phyloP scores from a whole-genome alignment of 345 rosid species.

The Salix udensis region DNA sequence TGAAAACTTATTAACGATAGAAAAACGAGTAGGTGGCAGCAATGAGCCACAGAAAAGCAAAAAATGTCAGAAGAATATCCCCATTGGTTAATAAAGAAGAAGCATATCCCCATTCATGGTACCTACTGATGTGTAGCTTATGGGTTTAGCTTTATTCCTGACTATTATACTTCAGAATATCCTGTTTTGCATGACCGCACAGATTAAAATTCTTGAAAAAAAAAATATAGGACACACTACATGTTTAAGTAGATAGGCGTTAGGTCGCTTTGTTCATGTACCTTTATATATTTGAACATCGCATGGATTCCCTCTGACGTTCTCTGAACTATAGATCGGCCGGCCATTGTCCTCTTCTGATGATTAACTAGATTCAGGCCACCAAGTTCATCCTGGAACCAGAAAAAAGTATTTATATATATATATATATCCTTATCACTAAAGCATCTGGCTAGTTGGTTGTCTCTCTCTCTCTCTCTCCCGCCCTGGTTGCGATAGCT shows the following conservation, averaged over 20 bases:
- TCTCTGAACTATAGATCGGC: not conserved
- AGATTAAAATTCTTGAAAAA: not conserved
- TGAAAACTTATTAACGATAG: too few relatives aligned
- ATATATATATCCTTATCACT: not conserved
- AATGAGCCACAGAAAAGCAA: too few relatives aligned
- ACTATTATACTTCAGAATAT: not conserved
- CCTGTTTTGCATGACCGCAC: not conserved
- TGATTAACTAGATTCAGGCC: not conserved
- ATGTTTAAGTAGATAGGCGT: not conserved
- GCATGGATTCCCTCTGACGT: not conserved
- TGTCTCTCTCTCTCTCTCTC: not conserved
- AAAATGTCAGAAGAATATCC: not conserved
- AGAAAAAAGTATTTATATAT: too few relatives aligned
- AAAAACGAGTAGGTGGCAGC: too few relatives aligned
- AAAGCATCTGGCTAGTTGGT: not conserved
- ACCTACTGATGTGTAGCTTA: not conserved
- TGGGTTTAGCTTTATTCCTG: not conserved
- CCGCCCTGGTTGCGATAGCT: not conserved
- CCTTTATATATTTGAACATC: not conserved
- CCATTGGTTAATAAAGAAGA: not conserved
- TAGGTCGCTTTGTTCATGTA: not conserved
- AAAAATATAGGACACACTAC: not conserved
- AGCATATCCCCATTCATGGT: constrained; percentile 4
- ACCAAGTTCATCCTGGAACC: not conserved
- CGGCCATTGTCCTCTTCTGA: not conserved